These are phyloP conservation scores for Tolypocladium tropicale DNA, from an alignment of 2,329 filamentous ascomycete genomes.

Conservation along the genomic window DNA sequence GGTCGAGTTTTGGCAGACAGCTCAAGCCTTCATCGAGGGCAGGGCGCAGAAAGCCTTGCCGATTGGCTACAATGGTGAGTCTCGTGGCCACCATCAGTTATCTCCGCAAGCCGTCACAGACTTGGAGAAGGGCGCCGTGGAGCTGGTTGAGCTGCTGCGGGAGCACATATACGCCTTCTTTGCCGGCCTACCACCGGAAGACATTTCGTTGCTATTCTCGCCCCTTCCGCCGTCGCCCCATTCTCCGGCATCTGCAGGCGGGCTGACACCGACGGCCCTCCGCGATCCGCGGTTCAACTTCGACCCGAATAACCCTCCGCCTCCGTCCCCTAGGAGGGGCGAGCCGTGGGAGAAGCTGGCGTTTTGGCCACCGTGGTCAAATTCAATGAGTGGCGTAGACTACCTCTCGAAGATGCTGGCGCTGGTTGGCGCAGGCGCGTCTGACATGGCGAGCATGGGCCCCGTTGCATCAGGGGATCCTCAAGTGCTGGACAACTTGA, in stretches of 20 bases:
- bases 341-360: slow-evolving; percentile 89
- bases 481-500: slow-evolving; percentile 61
- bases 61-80: slow-evolving; percentile 71
- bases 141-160: slow-evolving; percentile 75
- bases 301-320: slow-evolving; percentile 66
- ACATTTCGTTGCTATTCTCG: slow-evolving; percentile 79
- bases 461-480: slow-evolving; percentile 48
- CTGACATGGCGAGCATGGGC: slow-evolving; percentile 69
- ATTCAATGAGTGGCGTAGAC: slow-evolving; percentile 83
- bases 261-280: slow-evolving; percentile 43
- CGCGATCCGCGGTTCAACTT: slow-evolving; percentile 71
- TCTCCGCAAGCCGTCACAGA: slow-evolving; percentile 59
- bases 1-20: slow-evolving; percentile 86
- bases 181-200: slow-evolving; percentile 77
- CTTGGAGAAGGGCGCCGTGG: slow-evolving; percentile 66
- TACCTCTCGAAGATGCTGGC: slow-evolving; percentile 76
- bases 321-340: slow-evolving; percentile 65
- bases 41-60: slow-evolving; percentile 73
- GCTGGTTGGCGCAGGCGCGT: slow-evolving; percentile 76
- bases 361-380: slow-evolving; percentile 92
- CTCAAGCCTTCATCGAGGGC: slow-evolving; percentile 81
- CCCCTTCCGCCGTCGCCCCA: slow-evolving; percentile 62
- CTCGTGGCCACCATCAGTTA: slow-evolving; percentile 69
- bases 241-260: slow-evolving; percentile 30
- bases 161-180: slow-evolving; percentile 77